Percentiles rank a stretch among this genome's conserved stretches.
These are phyloP conservation scores for Aureobasidium sp. DNA, from an alignment of 2,329 filamentous ascomycete species.

Conservation along the genomic window DNA sequence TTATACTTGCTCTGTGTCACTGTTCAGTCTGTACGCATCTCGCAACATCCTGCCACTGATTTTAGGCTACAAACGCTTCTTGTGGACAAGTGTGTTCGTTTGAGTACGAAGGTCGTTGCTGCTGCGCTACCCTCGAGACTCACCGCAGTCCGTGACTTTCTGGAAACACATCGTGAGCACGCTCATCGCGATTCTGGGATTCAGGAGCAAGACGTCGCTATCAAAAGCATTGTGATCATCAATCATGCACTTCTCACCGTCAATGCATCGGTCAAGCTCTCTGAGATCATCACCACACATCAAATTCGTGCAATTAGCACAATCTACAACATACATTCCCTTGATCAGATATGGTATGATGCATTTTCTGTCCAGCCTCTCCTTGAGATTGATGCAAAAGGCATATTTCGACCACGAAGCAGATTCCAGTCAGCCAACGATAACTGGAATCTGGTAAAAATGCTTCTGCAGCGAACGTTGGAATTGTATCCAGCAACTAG, in stretches of 20 bases:
- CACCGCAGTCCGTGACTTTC: constrained; percentile 34
- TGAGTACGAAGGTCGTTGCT: constrained; percentile 7
- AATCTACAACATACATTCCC: constrained; percentile 25
- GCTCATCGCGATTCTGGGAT: constrained; percentile 43
- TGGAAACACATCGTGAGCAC: constrained; percentile 39
- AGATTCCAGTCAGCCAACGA: constrained; percentile 36
- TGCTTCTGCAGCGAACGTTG: constrained; percentile 42
- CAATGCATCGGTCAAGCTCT: not conserved
- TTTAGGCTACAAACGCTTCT: not conserved
- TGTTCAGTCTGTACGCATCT: constrained; percentile 8
- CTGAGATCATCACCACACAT: not conserved
- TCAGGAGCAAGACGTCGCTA: constrained; percentile 34
- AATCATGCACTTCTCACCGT: constrained; percentile 34
- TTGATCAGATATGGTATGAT: constrained; percentile 36
- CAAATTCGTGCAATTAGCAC: not conserved
- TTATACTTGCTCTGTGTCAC: constrained; percentile 15
- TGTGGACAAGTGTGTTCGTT: not conserved
- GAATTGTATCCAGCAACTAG: constrained; percentile 40
- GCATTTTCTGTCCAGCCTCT: constrained; percentile 49
- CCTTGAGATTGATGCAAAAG: constrained; percentile 45
- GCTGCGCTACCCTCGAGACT: constrained; percentile 10
- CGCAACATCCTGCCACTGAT: not conserved
- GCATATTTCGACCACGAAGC: constrained; percentile 38
- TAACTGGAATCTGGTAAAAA: constrained; percentile 45
- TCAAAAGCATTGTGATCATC: constrained; percentile 43